Evolutionary conservation across 148 eudicot genomes (phyloP).

Genomic region (Pouteria glomerata): DNA sequence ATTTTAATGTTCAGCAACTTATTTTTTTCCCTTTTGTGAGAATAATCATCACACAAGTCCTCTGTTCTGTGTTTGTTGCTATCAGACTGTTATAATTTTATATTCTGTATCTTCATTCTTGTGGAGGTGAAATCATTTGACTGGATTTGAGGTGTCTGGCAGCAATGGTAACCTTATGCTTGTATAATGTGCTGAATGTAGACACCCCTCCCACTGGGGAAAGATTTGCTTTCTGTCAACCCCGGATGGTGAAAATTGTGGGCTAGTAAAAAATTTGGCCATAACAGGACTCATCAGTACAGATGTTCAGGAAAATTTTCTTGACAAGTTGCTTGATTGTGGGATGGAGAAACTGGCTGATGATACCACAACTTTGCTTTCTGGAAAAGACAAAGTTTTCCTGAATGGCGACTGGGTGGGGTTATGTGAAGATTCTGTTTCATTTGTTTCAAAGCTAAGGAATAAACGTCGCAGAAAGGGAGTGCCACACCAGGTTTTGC

Average conservation of each 20-base stretch:
- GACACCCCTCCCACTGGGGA: constrained; percentile 99
- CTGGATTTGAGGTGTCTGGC: neutral
- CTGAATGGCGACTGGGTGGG: constrained; percentile 92
- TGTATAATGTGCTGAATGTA: constrained; percentile 25
- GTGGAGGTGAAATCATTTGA: neutral
- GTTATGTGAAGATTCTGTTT: constrained; percentile 48
- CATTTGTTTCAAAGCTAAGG: constrained; percentile 61
- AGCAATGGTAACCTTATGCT: neutral
- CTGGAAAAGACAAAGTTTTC: constrained; percentile 57
- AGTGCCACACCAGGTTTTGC: constrained; percentile 58
- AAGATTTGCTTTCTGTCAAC: constrained; percentile 80
- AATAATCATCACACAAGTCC: neutral
- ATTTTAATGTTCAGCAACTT: neutral
- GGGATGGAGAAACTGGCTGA: constrained; percentile 69
- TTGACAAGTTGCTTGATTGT: constrained; percentile 41
- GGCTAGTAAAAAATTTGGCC: constrained; percentile 89
- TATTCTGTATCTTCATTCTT: neutral
- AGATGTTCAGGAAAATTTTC: constrained; percentile 29
- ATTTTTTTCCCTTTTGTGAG: neutral
- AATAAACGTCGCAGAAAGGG: constrained; percentile 48
- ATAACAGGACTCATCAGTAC: constrained; percentile 77
- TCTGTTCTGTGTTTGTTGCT: neutral
- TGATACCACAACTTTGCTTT: constrained; percentile 46
- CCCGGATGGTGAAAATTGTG: constrained; percentile 95
- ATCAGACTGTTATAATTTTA: neutral